Evolutionary conservation across 2,329 filamentous ascomycete genomes (phyloP), one percentile per base, ranked within the genome.

Genomic region (Zymoseptoria tritici): DNA sequence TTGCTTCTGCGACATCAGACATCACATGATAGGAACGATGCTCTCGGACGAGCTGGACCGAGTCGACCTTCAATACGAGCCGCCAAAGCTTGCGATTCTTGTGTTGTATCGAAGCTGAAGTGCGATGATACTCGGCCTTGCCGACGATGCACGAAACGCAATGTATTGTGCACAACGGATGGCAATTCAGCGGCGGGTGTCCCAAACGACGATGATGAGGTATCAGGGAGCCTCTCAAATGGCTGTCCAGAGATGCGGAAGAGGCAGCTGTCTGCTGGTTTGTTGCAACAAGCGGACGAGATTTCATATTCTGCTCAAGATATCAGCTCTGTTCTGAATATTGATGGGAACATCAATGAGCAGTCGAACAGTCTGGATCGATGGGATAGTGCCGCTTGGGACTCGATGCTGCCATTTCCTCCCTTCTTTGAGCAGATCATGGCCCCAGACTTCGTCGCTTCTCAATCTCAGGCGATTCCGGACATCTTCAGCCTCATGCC

Each of bases 81-180:
- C 2, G 62, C 64, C 3, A 68, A 67, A 58, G 70, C 71, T n/a
- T 73, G 70, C 56, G 67, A 72, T 58, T 55, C 68, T 3, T 72
- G 71, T 52, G 70, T 72, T 0, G 55, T 67, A 6, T 69, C 71
- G 7, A 73, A 71, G 57, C 62, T 71, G 16, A 73, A 71, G 57
- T 73, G 71, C 51, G 67, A 71, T 52, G 67, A 72, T 55, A 51
- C 57, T 4, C 66, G 68, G 16, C 71, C 71, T 3, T 73, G 70
- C 54, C 65, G 67, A 57, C 58, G 67, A 26, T 70, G 67, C 46
- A 50, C 52, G 4, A 60, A 66, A 31, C 56, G 58, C 1, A 57
- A 56, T 8, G 56, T 58, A 49, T 49, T 22, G 11, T 68, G 51
- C 24, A 26, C 24, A 1, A 26, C 24, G 3, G 24, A 26, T 5